Base-by-base conservation (phyloP, 805 yeast genomes). In the Candida pseudoglaebosa region DNA sequence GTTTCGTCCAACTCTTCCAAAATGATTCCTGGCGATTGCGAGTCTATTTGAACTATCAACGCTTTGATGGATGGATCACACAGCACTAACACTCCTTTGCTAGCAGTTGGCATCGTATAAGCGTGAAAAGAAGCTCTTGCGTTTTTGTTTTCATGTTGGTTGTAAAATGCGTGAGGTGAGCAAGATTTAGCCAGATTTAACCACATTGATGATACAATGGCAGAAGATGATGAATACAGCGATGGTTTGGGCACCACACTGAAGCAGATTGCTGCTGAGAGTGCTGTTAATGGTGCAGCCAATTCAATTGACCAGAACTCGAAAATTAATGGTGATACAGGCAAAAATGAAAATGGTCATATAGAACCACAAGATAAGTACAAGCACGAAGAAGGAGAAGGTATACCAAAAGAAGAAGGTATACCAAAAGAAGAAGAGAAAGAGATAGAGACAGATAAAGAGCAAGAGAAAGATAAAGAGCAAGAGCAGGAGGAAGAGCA, bases 11-110 rank as follows among this genome's bases (percentile, higher is more conserved):
- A 71, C 50, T 93, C 98, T 60, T 83, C 80, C 17, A 69, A 48
- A 1, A 66, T 66, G 2, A 93, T 82, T 48, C 89, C 95, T 42
- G 86, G 83, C 26, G 72, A 64, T 19, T 78, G 77, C 0, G 87
- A 66, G 59, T 93, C 98, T 31, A 91, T 84, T 56, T 81, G 84
- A 16, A 91, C 63, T 2, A 91, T 86, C 35, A 91, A 68, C 0
- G 98, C 96, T 46, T 80, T 75, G 46, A 91, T 89, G 1, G 97
- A 87, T 1, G 99, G 98, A 57, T 91, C 99, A 58, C 97, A 69
- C 41, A 59, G 70, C 13, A 69, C 70, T 28, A 69, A 48, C 0
- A 65, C 67, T 9, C 75, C 73, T 45, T 63, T 66, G 34, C 65
- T 57, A 9, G 75, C 75, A 4, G 68, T 61, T 16, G 67, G 65